phyloP scores from a whole-genome alignment of 148 eudicot species.

The Cornus controversa region DNA sequence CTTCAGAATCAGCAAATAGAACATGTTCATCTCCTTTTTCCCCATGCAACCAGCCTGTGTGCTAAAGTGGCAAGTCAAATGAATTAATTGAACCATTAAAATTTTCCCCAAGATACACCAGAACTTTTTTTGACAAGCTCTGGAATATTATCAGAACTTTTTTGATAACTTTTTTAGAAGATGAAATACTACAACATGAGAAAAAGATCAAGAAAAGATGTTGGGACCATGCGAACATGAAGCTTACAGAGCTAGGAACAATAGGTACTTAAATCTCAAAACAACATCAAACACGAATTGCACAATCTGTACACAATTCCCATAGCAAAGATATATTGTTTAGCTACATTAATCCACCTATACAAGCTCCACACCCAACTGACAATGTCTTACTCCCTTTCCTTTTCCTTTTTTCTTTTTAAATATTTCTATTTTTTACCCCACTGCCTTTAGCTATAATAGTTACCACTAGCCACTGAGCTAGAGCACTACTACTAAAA shows the following conservation, averaged over 20 bases:
- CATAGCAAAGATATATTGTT: not conserved
- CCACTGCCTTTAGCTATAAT: not conserved
- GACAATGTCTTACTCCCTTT: not conserved
- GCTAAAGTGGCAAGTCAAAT: too few relatives aligned
- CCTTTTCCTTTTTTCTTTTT: not conserved
- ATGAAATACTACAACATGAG: not conserved
- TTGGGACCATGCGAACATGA: not conserved
- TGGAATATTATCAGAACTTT: too few relatives aligned
- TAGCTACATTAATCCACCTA: not conserved
- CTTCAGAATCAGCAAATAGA: too few relatives aligned
- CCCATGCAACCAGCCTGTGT: too few relatives aligned
- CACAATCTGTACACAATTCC: not conserved
- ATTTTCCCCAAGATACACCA: too few relatives aligned
- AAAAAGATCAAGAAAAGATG: not conserved
- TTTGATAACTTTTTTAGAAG: too few relatives aligned
- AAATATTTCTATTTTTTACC: not conserved
- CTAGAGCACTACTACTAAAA: not conserved
- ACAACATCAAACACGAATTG: not conserved
- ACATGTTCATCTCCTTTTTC: too few relatives aligned
- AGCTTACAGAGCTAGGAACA: not conserved
- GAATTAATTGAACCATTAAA: too few relatives aligned
- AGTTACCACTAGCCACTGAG: not conserved
- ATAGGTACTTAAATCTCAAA: not conserved
- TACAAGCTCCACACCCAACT: not conserved
- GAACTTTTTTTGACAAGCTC: too few relatives aligned